phyloP scores from a whole-genome alignment of 257 asterid genomes.

The Solanum pimpinellifolium region DNA sequence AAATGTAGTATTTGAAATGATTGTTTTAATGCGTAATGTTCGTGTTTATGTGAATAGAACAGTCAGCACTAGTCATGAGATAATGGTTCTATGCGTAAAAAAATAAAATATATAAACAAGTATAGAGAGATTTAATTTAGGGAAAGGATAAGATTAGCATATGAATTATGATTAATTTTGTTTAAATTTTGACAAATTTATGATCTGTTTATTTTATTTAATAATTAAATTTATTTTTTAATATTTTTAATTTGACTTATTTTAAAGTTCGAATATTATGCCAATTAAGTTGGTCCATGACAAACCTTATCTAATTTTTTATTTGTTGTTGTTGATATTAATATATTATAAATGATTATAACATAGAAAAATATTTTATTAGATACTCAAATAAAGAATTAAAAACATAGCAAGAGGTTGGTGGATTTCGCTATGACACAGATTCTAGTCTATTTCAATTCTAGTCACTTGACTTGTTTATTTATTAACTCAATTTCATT shows the following conservation, averaged over 20 bases:
- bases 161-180: neutral
- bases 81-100: neutral
- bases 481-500: neutral
- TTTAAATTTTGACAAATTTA: neutral
- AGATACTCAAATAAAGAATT: neutral
- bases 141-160: neutral
- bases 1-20: neutral
- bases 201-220: neutral
- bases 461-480: neutral
- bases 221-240: neutral
- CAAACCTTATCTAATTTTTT: neutral
- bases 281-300: neutral
- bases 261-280: neutral
- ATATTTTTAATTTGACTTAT: neutral
- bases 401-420: neutral
- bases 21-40: slow-evolving; percentile 2
- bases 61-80: neutral
- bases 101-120: neutral
- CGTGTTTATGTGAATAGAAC: neutral
- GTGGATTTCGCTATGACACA: neutral
- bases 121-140: neutral
- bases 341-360: neutral
- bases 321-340: neutral
- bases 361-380: neutral
- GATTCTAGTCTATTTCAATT: neutral